These are phyloP conservation scores for Elaeagnus macrophylla DNA, from an alignment of 306 rosid genomes.

Conservation along the genomic window DNA sequence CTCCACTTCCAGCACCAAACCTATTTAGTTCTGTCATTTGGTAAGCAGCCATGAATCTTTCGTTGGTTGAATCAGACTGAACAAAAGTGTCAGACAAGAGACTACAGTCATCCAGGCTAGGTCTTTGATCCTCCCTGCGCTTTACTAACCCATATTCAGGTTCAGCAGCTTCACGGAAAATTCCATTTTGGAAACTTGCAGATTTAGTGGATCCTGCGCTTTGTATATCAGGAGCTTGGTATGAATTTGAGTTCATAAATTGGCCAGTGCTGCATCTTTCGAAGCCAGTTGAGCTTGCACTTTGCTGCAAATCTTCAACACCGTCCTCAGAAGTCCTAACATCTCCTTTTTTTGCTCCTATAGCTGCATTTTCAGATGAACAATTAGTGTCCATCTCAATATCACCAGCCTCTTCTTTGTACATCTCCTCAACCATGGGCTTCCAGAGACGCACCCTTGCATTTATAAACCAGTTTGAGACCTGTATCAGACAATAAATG, in stretches of 20 bases:
- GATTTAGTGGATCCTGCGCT: conserved; percentile 28
- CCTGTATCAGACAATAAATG: conserved; percentile 31
- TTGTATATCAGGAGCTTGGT: conserved; percentile 35
- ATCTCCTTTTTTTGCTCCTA: conserved; percentile 36
- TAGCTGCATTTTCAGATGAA: conserved; percentile 52
- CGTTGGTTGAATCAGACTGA: conserved; percentile 31
- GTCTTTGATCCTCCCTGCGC: conserved; percentile 39
- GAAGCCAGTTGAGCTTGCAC: conserved; percentile 33
- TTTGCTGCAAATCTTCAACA: conserved; percentile 50
- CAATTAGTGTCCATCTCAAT: conserved; percentile 56
- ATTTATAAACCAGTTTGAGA: conserved; percentile 85
- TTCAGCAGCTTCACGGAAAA: conserved; percentile 27
- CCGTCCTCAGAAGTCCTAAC: conserved; percentile 31
- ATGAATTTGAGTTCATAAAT: conserved; percentile 37
- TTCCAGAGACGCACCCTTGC: conserved; percentile 88
- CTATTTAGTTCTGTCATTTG: conserved; percentile 56
- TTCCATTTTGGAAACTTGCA: conserved; percentile 23
- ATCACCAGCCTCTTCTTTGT: conserved; percentile 66
- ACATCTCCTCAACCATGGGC: conserved; percentile 87
- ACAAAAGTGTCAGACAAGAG: conserved; percentile 32
- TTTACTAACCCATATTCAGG: conserved; percentile 29
- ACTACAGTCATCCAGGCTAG: conserved; percentile 32
- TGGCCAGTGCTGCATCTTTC: conserved; percentile 41
- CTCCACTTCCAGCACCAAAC: conserved; percentile 42
- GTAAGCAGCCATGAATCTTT: conserved; percentile 44